Conservation (phyloP, 441 rosid species). For the Euphorbia schlechtendalii region DNA sequence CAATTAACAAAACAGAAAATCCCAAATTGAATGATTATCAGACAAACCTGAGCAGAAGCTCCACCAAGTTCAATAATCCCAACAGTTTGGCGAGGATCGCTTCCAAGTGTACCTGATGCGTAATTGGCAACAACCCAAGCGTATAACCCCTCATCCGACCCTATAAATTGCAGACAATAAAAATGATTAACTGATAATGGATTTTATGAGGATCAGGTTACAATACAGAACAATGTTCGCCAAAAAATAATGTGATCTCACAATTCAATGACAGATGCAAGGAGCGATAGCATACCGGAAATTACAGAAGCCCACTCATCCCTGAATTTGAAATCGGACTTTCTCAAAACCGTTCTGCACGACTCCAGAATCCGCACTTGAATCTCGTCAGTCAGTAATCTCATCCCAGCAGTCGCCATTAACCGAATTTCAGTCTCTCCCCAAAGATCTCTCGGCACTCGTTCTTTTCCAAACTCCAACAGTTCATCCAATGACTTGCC, state of each 20-base stretch:
- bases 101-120: no score
- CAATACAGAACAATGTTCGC: no score
- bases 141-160: no score
- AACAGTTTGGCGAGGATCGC: conserved; percentile 57
- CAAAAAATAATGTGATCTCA: no score
- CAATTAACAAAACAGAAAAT: neutral
- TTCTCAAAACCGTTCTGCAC: conserved; percentile 45
- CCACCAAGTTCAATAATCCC: conserved; percentile 97
- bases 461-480: conserved; percentile 50
- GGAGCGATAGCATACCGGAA: conserved; percentile 41
- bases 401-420: conserved; percentile 94
- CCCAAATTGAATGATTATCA: conserved; percentile 8
- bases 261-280: neutral
- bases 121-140: no score
- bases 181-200: no score
- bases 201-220: no score
- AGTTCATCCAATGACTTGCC: conserved; percentile 54
- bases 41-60: conserved; percentile 82
- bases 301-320: conserved; percentile 78
- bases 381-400: conserved; percentile 44
- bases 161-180: conserved; percentile 23
- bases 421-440: conserved; percentile 61
- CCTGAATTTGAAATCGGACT: conserved; percentile 53
- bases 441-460: conserved; percentile 49
- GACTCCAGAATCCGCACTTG: conserved; percentile 52